Evolutionary conservation across 2,329 filamentous ascomycete genomes (phyloP), one percentile per base, ranked within the genome.

Genomic region (Penicillium sp.): DNA sequence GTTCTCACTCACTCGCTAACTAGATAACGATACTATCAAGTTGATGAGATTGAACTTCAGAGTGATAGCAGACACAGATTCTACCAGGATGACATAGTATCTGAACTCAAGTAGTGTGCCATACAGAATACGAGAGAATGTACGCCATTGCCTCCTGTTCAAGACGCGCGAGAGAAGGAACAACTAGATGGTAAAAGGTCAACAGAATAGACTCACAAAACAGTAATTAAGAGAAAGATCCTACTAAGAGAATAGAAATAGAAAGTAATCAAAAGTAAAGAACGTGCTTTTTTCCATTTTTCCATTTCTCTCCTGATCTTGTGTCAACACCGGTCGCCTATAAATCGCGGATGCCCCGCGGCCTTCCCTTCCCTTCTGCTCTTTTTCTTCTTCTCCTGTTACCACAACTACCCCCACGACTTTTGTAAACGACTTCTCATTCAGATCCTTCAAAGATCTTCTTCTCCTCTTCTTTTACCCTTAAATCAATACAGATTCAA

Each of bases 341-440:
- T 71, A 72, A 72, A 71, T 64, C 63, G 56, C 64, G 61, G 61
- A 67, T 69, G 69, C 69, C 69, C 69, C 69, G 67, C 69, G 51
- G 63, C 58, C 55, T 69, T 65, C 48, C 62, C 68, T 67, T 65
- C 60, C 61, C 59, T 59, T 60, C 59, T 63, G 57, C 56, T 65
- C 62, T 61, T 69, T 60, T 40, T 49, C 42, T 55, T 53, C 50
- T 49, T 47, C 52, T 49, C 50, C 42, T 46, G 56, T 52, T 56
- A 35, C 35, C 36, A 50, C 41, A 54, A 25, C 22, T 25, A 3
- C 19, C 19, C 22, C 22, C 22, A 25, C 22, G 22, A 25, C 22
- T 25, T 25, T 25, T 4, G 4, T 4, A 25, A 25, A 31, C 16
- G 43, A 37, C 35, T 13, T 54, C n/a, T 37, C 37, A 14, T 41